Base-by-base conservation (phyloP, 305 asterid species). In the Plantago rigida region DNA sequence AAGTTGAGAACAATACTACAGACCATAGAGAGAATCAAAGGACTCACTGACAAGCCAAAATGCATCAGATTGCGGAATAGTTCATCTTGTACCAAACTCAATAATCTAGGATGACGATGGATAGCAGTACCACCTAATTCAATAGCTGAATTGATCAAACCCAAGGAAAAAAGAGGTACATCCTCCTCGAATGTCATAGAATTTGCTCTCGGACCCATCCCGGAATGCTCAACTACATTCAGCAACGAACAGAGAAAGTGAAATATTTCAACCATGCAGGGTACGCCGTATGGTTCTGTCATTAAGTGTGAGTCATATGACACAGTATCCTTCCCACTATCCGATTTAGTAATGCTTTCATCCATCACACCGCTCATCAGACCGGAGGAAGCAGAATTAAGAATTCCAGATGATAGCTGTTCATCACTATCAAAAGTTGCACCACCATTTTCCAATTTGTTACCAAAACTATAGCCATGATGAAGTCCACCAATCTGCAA, bases 211-310 rank as follows among this genome's bases (percentile, higher is more conserved):
- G 85, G 84, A 62, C 93, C 91, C 82, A 86, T 73, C 56, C 86
- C 93, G 53, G 77, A 56, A 63, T 88, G 85, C 78, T 86, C 96
- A 46, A 79, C 94, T 69, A 83, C 90, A 70, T 82, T 88, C 73
- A 92, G 76, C 84, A 86, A 81, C 57, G 95, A 86, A 72, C 98
- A 92, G 53, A 92, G 82, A 74, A 86, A 88, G 79, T 88, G 93
- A 78, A 92, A 92, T 76, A 86, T 92, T 70, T 88, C 96, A 54
- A 92, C 94, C 96, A 92, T 84, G 83, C 98, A 88, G 59, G 94
- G 94, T 49, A 92, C 86, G 11, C 98, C 98, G 71, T 88, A 88
- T 19, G 96, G 98, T 69, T 88, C 95, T 3, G 90, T 81, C 93
- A 86, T 84, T 73, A 86, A 69, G 73, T 88, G 92, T 75, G 77